These are phyloP conservation scores for Backusella macrospora DNA, from an alignment of 192 early-diverging fungal genomes.

Conservation along the genomic window DNA sequence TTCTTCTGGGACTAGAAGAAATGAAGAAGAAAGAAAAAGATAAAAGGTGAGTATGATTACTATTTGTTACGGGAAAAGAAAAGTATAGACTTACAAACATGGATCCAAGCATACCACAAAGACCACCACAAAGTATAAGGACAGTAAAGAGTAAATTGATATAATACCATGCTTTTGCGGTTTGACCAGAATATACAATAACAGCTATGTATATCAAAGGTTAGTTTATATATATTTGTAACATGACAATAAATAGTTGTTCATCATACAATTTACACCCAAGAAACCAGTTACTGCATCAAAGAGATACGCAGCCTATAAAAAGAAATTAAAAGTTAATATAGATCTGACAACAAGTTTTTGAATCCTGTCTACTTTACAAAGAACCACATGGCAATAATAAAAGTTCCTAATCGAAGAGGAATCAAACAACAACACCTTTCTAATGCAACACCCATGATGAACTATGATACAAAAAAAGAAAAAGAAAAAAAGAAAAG, in stretches of 20 bases:
- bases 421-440: slow-evolving; percentile 38
- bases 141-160: slow-evolving; percentile 29
- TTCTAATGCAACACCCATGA: slow-evolving; percentile 23
- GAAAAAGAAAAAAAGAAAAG: too few species aligned
- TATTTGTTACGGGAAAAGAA: too few species aligned
- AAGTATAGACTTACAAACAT: slow-evolving; percentile 14
- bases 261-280: slow-evolving; percentile 26
- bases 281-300: slow-evolving; percentile 29
- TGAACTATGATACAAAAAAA: not conserved
- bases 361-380: slow-evolving; percentile 21
- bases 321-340: not conserved
- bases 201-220: slow-evolving; percentile 14
- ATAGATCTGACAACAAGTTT: not conserved
- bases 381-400: slow-evolving; percentile 32
- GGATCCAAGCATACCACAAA: slow-evolving; percentile 27
- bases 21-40: not conserved
- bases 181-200: slow-evolving; percentile 28
- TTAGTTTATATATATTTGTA: not conserved
- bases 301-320: slow-evolving; percentile 25
- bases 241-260: too few species aligned
- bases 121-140: slow-evolving; percentile 16
- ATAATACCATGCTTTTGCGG: slow-evolving; percentile 20
- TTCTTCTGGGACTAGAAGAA: slow-evolving; percentile 19
- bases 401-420: slow-evolving; percentile 33
- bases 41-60: not conserved